These are phyloP conservation scores for Grosmannia huntii DNA, from an alignment of 2,329 filamentous ascomycete genomes.

Conservation along the genomic window DNA sequence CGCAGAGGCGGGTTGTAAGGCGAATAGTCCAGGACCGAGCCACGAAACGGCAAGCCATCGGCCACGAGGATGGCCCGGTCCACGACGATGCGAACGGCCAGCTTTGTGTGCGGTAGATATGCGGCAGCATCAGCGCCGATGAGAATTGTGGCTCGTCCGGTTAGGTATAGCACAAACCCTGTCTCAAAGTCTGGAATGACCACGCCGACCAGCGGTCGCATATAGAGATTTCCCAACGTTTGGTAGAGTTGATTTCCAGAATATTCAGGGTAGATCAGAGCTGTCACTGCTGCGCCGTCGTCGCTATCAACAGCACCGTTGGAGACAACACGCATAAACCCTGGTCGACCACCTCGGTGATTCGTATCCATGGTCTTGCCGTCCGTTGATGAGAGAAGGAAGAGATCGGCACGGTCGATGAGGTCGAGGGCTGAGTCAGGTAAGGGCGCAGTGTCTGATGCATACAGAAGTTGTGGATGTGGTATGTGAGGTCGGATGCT, in stretches of 20 bases:
- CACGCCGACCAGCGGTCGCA: conserved; percentile 41
- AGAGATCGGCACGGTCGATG: conserved; percentile 53
- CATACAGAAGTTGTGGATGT: too few relatives aligned
- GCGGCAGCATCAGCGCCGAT: conserved; percentile 47
- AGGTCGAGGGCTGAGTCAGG: conserved; percentile 19
- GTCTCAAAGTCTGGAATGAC: conserved; percentile 63
- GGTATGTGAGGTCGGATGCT: too few relatives aligned
- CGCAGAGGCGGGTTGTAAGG: conserved; percentile 72
- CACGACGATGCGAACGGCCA: conserved; percentile 58
- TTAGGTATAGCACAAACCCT: conserved; percentile 61
- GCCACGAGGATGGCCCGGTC: conserved; percentile 48
- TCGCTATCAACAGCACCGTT: too few relatives aligned
- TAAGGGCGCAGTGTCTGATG: too few relatives aligned
- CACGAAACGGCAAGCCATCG: conserved; percentile 56
- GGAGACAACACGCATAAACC: conserved; percentile 52
- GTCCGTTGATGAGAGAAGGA: conserved; percentile 63
- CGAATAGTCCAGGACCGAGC: conserved; percentile 42
- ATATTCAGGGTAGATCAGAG: too few relatives aligned
- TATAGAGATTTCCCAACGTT: too few relatives aligned
- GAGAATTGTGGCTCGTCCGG: conserved; percentile 55
- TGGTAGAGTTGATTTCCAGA: too few relatives aligned
- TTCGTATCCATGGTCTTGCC: conserved; percentile 70
- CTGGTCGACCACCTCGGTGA: conserved; percentile 60
- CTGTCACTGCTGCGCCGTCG: too few relatives aligned
- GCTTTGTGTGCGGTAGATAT: conserved; percentile 55